Evolutionary conservation across 2,329 filamentous ascomycete genomes (phyloP).

Genomic region (Cladosporium sp.): DNA sequence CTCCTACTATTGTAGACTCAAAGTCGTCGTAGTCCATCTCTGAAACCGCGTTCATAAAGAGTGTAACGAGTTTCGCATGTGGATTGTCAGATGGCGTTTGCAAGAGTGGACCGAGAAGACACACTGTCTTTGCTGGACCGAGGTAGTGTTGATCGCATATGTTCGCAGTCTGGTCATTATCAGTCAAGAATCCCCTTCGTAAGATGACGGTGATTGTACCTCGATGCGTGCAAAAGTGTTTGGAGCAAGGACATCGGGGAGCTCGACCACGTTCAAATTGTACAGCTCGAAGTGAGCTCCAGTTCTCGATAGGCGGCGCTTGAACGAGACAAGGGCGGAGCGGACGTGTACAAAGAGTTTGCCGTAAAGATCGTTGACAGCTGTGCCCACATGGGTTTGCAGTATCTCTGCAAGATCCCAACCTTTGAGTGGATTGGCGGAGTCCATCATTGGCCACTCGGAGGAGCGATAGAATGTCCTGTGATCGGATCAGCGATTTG

Average conservation of each 20-base stretch:
- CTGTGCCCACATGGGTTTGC: conserved; percentile 18
- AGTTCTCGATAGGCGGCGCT: conserved; percentile 19
- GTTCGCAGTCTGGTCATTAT: not conserved
- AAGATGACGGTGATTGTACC: too few relatives aligned
- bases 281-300: conserved; percentile 29
- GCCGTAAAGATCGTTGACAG: conserved; percentile 36
- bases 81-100: conserved; percentile 31
- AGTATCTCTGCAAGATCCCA: conserved; percentile 34
- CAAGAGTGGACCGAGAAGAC: conserved; percentile 32
- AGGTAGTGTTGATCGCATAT: not conserved
- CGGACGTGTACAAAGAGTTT: conserved; percentile 34
- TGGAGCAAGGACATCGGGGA: conserved; percentile 15
- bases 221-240: not conserved
- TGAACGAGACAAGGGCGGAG: conserved; percentile 30
- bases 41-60: conserved; percentile 38
- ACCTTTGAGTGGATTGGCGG: conserved; percentile 34
- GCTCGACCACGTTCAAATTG: conserved; percentile 23
- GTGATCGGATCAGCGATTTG: not conserved
- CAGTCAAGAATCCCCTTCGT: too few relatives aligned
- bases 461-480: conserved; percentile 35
- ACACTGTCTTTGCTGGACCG: not conserved
- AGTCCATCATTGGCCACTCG: conserved; percentile 37
- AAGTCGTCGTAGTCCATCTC: not conserved
- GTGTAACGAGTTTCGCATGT: conserved; percentile 39
- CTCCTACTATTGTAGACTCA: too few relatives aligned